Evolutionary conservation across 2,329 filamentous ascomycete species (phyloP).

Genomic region (Exophiala aquamarina): DNA sequence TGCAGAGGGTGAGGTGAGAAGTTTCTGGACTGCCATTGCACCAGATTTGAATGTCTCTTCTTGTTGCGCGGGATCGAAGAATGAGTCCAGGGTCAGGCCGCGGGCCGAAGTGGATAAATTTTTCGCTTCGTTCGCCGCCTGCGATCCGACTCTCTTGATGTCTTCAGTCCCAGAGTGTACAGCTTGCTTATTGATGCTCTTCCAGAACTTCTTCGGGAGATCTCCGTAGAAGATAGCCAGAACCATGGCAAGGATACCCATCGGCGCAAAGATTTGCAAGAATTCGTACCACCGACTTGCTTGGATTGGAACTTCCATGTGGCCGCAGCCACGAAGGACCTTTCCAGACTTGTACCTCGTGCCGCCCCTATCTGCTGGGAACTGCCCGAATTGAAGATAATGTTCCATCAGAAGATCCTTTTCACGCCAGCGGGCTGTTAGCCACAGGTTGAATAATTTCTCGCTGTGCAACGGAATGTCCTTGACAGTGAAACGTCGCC

Average conservation of each 20-base stretch:
- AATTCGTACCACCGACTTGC: slow-evolving; percentile 35
- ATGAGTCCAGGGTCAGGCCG: slow-evolving; percentile 23
- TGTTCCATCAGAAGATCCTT: slow-evolving; percentile 82
- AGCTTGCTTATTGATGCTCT: slow-evolving; percentile 27
- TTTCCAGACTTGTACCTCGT: slow-evolving; percentile 47
- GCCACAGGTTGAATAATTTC: slow-evolving; percentile 72
- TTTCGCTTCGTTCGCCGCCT: slow-evolving; percentile 17
- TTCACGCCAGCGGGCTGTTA: slow-evolving; percentile 77
- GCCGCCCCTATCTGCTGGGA: slow-evolving; percentile 64
- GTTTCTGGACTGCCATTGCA: slow-evolving; percentile 20
- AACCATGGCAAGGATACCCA: slow-evolving; percentile 33
- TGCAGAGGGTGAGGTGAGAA: slow-evolving; percentile 21
- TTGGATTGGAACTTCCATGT: slow-evolving; percentile 34
- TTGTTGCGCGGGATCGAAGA: slow-evolving; percentile 26
- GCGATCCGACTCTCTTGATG: slow-evolving; percentile 16
- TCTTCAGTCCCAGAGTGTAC: slow-evolving; percentile 23
- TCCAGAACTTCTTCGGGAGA: slow-evolving; percentile 30
- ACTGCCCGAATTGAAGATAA: slow-evolving; percentile 68
- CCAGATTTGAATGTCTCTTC: slow-evolving; percentile 24
- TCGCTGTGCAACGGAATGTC: slow-evolving; percentile 72
- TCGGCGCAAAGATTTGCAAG: slow-evolving; percentile 34
- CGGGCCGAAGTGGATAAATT: slow-evolving; percentile 11
- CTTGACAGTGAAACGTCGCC: slow-evolving; percentile 72
- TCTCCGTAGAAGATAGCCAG: slow-evolving; percentile 34
- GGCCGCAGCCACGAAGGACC: slow-evolving; percentile 29